A percentile compares a stretch with the other conserved stretches of the same genome.
phyloP scores from a whole-genome alignment of 179 eudicot genomes.

The Corrigiola litoralis region DNA sequence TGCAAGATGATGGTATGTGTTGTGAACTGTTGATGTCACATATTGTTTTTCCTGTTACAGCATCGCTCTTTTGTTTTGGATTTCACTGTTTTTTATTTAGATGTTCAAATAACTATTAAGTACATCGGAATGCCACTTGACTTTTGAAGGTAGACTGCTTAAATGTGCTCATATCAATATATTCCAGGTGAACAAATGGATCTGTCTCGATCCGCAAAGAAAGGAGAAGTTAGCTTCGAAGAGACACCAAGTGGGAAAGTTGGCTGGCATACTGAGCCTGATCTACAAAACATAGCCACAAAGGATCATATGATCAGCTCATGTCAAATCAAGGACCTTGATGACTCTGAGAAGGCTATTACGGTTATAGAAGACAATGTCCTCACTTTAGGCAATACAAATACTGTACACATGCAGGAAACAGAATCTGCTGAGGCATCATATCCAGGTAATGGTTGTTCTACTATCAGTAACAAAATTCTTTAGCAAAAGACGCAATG shows the following conservation, averaged over 20 bases:
- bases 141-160: neutral
- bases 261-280: neutral
- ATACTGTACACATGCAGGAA: neutral
- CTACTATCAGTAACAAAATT: too few species aligned
- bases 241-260: neutral
- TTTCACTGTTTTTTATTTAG: neutral
- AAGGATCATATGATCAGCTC: neutral
- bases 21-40: neutral
- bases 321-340: neutral
- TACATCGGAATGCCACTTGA: neutral
- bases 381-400: neutral
- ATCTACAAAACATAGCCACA: neutral
- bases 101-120: neutral
- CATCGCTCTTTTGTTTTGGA: neutral
- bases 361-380: neutral
- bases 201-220: neutral
- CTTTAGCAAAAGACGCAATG: too few species aligned
- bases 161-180: neutral
- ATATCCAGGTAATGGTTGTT: neutral
- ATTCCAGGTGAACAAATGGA: conserved; percentile 2
- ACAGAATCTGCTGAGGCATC: neutral
- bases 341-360: conserved; percentile 3
- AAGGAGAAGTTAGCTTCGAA: neutral
- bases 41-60: neutral
- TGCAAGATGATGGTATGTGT: conserved; percentile 12